Percentiles rank a stretch among this genome's conserved stretches.
phyloP scores from a whole-genome alignment of 2,329 filamentous ascomycete genomes.

The Lecanicillium sp. region DNA sequence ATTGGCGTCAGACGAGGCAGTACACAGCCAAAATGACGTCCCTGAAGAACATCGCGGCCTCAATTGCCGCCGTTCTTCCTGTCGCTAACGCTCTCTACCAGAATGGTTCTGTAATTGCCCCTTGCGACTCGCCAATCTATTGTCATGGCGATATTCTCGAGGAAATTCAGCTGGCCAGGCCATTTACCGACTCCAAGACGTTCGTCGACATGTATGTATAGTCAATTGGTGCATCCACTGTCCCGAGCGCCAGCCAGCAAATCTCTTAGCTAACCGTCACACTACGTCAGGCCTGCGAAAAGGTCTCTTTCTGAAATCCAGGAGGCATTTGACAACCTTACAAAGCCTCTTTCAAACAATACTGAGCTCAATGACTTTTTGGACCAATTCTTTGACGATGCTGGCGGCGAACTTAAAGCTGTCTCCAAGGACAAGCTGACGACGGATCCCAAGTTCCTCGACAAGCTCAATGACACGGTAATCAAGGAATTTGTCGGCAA shows the following conservation, averaged over 20 bases:
- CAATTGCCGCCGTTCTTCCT: constrained; percentile 19
- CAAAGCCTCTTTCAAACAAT: constrained; percentile 55
- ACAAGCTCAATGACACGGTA: constrained; percentile 47
- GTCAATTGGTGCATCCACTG: background rate
- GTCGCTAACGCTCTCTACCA: constrained; percentile 42
- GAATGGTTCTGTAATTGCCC: constrained; percentile 53
- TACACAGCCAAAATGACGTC: constrained; percentile 16
- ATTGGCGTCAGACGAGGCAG: background rate
- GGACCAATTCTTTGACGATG: constrained; percentile 53
- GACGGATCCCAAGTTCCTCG: constrained; percentile 51
- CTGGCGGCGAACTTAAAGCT: constrained; percentile 53
- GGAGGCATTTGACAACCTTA: constrained; percentile 50
- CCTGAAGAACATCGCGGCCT: constrained; percentile 17
- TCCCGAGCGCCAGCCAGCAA: constrained; percentile 12
- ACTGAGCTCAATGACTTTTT: constrained; percentile 55
- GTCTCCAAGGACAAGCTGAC: constrained; percentile 43
- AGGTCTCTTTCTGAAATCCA: constrained; percentile 52
- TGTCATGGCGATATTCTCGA: constrained; percentile 58
- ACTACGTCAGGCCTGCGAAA: constrained; percentile 51
- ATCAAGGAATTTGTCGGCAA: constrained; percentile 53
- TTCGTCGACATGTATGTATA: constrained; percentile 58
- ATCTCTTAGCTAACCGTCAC: constrained; percentile 1
- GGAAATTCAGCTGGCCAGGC: constrained; percentile 54
- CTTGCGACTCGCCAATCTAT: constrained; percentile 61
- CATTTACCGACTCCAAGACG: constrained; percentile 62